Percentiles rank a stretch among this genome's conserved stretches.
phyloP scores from a whole-genome alignment of 805 yeast species.

The Candida awuae region DNA sequence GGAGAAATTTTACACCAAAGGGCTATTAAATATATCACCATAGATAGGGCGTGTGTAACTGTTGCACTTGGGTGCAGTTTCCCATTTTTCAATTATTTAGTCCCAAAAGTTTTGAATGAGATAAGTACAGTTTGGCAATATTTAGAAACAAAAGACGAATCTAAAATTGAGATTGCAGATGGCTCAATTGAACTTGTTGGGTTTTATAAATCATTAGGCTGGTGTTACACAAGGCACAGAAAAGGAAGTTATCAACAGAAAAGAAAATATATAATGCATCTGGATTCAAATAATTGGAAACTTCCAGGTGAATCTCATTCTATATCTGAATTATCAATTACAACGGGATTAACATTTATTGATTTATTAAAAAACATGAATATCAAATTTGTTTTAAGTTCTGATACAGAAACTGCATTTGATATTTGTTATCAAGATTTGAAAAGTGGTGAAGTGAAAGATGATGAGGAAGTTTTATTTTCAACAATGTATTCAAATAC shows the following conservation, averaged over 20 bases:
- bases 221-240: constrained; percentile 27
- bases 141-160: constrained; percentile 10
- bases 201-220: constrained; percentile 35
- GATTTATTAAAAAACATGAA: constrained; percentile 50
- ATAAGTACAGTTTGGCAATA: constrained; percentile 11
- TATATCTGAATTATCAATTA: not conserved
- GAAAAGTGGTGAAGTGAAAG: constrained; percentile 8
- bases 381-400: constrained; percentile 48
- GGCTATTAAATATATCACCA: constrained; percentile 41
- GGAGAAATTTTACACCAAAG: constrained; percentile 47
- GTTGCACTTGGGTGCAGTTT: constrained; percentile 38
- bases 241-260: constrained; percentile 7
- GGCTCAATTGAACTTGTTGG: constrained; percentile 14
- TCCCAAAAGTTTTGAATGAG: constrained; percentile 9
- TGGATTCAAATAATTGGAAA: constrained; percentile 40
- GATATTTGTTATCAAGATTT: constrained; percentile 35
- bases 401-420: constrained; percentile 27
- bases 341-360: constrained; percentile 33
- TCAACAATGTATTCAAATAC: constrained; percentile 26
- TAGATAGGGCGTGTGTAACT: constrained; percentile 34
- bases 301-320: constrained; percentile 31
- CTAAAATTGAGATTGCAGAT: constrained; percentile 7
- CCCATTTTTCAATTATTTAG: constrained; percentile 31
- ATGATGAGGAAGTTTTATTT: constrained; percentile 22
- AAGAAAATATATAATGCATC: constrained; percentile 30